These are phyloP conservation scores for Macrolepiota fuliginosa DNA, from an alignment of 768 basidiomycete genomes.

Conservation along the genomic window DNA sequence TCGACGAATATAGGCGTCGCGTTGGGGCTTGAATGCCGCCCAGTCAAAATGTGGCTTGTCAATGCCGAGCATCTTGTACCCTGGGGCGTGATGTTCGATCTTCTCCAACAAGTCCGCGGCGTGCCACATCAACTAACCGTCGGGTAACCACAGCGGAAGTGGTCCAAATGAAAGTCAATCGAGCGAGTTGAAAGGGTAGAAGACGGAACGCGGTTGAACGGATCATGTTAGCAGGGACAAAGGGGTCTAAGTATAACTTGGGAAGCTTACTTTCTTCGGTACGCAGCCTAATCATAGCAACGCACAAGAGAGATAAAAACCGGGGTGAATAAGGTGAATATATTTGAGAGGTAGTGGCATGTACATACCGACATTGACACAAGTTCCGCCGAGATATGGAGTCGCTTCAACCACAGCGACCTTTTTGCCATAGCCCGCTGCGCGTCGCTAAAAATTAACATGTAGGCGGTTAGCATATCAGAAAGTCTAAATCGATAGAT, in stretches of 20 bases:
- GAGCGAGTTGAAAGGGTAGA: not conserved
- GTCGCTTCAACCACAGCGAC: slow-evolving; percentile 85
- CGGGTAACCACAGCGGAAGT: not conserved
- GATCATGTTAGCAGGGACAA: not conserved
- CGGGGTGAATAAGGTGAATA: not conserved
- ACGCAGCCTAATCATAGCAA: slow-evolving; percentile 69
- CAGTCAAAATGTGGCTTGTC: slow-evolving; percentile 75
- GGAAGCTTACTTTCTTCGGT: slow-evolving; percentile 79
- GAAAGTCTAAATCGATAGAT: not conserved
- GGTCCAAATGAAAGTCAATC: not conserved
- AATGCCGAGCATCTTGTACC: slow-evolving; percentile 68
- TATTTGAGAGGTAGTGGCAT: not conserved
- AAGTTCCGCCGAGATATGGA: slow-evolving; percentile 84
- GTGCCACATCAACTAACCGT: slow-evolving; percentile 91
- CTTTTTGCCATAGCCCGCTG: slow-evolving; percentile 89
- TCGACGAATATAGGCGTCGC: slow-evolving; percentile 90
- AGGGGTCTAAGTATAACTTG: not conserved
- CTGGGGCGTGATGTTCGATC: slow-evolving; percentile 68
- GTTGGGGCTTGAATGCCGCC: slow-evolving; percentile 87
- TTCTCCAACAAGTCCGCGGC: slow-evolving; percentile 89
- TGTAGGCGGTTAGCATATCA: not conserved
- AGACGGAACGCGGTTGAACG: not conserved
- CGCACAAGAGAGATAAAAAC: not conserved
- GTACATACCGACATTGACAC: slow-evolving; percentile 91
- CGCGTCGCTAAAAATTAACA: slow-evolving; percentile 66